Evolutionary conservation across 192 early-diverging fungal species (phyloP).

Genomic region (Mortierella hygrophila): DNA sequence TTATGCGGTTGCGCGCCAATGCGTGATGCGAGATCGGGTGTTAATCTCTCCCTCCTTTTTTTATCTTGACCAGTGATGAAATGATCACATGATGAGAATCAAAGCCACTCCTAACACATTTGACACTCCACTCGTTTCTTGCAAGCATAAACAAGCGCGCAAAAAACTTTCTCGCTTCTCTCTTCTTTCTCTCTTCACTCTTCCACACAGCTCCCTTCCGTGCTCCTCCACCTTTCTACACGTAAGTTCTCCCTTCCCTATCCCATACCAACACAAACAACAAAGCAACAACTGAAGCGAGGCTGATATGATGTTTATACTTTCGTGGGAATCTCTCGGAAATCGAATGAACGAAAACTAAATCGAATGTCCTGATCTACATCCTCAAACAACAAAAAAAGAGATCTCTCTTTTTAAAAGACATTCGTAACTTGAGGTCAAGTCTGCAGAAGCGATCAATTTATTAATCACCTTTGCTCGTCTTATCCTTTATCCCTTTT

Average conservation of each 20-base stretch:
- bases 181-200: slow-evolving; percentile 9
- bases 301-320: slow-evolving; percentile 55
- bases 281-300: background rate
- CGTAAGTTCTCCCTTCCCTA: slow-evolving; percentile 9
- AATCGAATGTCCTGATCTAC: slow-evolving; percentile 60
- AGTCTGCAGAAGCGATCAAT: slow-evolving; percentile 1
- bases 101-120: background rate
- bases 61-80: background rate
- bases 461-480: background rate
- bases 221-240: background rate
- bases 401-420: background rate
- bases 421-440: background rate
- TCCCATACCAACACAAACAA: background rate
- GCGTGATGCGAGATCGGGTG: background rate
- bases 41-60: background rate
- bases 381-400: slow-evolving; percentile 6
- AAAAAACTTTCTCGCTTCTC: background rate
- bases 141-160: background rate
- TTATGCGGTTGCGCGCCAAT: background rate
- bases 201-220: background rate
- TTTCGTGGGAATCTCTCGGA: slow-evolving; percentile 61
- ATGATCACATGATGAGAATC: background rate
- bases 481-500: background rate
- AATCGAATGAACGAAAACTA: slow-evolving; percentile 55
- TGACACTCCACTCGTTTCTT: background rate